A percentile compares a stretch with the other conserved stretches of the same genome.
Evolutionary conservation across 805 yeast species (phyloP).

Genomic region (Suhomyces vadensis): DNA sequence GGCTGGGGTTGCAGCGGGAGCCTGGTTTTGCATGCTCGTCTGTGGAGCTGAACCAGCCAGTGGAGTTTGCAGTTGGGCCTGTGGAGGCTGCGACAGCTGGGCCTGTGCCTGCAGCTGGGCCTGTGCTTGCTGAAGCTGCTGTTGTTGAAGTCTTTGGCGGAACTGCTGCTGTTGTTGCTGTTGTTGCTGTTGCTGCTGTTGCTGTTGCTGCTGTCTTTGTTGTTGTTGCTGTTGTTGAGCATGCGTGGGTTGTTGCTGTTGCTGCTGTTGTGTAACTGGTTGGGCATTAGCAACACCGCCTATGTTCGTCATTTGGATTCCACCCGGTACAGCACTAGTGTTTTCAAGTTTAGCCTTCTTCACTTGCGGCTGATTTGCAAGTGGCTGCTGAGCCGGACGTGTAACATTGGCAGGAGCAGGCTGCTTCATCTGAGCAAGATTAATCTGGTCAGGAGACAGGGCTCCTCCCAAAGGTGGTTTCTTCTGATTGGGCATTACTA

Average conservation of each 20-base stretch:
- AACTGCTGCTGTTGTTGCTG: constrained; percentile 5
- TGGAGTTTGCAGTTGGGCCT: constrained; percentile 5
- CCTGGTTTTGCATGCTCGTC: not conserved
- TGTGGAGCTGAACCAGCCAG: no score
- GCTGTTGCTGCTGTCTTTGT: constrained; percentile 18
- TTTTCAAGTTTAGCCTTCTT: not conserved
- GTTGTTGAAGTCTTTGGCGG: not conserved
- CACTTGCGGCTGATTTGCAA: not conserved
- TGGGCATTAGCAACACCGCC: not conserved
- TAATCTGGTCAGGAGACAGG: not conserved
- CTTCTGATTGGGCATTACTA: constrained; percentile 19
- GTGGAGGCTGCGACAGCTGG: not conserved
- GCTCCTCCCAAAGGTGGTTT: constrained; percentile 7
- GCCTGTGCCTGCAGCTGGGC: not conserved
- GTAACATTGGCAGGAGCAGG: not conserved
- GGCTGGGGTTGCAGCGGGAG: not conserved
- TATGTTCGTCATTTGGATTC: constrained; percentile 10
- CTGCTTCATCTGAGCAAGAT: not conserved
- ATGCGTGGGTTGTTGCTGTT: constrained; percentile 5
- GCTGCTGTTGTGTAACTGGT: constrained; percentile 22
- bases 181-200: not conserved
- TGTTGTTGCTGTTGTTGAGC: constrained; percentile 20
- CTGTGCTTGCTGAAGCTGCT: not conserved
- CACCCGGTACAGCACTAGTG: not conserved
- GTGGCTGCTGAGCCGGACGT: not conserved